Base-by-base conservation (phyloP, 2,329 filamentous ascomycete genomes). In the Sclerotinia subarctica region DNA sequence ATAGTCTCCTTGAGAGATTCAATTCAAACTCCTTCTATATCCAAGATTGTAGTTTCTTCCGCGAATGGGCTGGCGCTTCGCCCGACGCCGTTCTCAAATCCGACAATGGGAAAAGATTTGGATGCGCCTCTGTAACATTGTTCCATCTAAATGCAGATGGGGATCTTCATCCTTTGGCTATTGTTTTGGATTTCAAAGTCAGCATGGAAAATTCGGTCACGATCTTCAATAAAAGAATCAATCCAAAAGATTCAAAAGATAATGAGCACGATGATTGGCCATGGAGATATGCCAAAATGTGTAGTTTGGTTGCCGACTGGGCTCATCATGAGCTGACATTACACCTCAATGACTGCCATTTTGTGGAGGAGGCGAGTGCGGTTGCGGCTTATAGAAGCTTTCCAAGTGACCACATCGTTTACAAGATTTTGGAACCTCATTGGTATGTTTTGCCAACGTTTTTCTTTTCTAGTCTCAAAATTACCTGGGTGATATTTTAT, bases 221-320 rank as follows among this genome's bases (percentile, higher is more conserved):
- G 53, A 80, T 84, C 68, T 85, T 83, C 79, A 85, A 85, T 77
- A 77, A 78, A 66, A 76, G 81, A 3, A 71, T 79, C n/a, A 72
- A 70, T 0, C 78, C 81, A 0, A 69, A 72, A 0, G 77, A 79
- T 53, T 68, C 75, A 0, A 73, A 70, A 2, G 69, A 68, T 42
- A 71, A 74, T 26, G 79, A 83, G 69, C 78, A 77, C 63, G 73
- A 75, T 1, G 82, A 85, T 74, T 85, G 82, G 81, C 78, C 82
- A 0, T 85, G 83, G 83, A 76, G 83, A 51, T 68, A 68, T 21
- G 67, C 67, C 29, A 66, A 68, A 29, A 64, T 68, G 59, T 68
- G 67, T 35, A 58, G 53, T 65, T 19, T 51, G 53, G 17, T 46
- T 32, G 10, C 62, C 15, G 67, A 68, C 19, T 68, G 67, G 67